phyloP scores from a whole-genome alignment of 2,329 filamentous ascomycete species.

The Ophiocordyceps unilateralis region DNA sequence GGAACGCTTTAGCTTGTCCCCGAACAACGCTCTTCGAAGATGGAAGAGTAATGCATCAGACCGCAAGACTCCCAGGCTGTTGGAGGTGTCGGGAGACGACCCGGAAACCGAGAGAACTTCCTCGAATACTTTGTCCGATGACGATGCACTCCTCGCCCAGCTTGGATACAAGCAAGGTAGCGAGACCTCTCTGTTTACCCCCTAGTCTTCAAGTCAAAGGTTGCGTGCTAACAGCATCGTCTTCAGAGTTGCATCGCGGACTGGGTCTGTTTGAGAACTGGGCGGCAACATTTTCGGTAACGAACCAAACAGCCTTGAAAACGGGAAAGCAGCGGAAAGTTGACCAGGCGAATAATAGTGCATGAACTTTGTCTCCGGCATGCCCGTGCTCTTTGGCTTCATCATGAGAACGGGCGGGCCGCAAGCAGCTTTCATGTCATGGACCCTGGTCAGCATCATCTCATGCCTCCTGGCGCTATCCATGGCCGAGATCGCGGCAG shows the following conservation, averaged over 20 bases:
- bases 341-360: background rate
- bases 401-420: constrained; percentile 2
- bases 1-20: too few relatives aligned
- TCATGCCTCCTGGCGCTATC: constrained; percentile 1
- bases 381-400: constrained; percentile 2
- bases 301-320: background rate
- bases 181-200: background rate
- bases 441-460: constrained; percentile 2
- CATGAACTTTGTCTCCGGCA: constrained; percentile 3
- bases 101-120: constrained; percentile 15
- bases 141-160: background rate
- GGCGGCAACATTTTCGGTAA: constrained; percentile 2
- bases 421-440: constrained; percentile 1
- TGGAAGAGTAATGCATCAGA: background rate
- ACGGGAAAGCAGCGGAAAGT: background rate
- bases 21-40: background rate
- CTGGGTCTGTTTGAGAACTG: constrained; percentile 3
- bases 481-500: constrained; percentile 2
- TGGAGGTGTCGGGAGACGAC: too few relatives aligned
- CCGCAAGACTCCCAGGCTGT: background rate
- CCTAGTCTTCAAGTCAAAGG: background rate
- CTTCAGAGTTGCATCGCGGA: constrained; percentile 1
- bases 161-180: constrained; percentile 2
- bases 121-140: constrained; percentile 27
- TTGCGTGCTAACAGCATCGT: background rate